Conservation (phyloP, 1,139 yeast genomes). For the Hansenula lynferdii region DNA sequence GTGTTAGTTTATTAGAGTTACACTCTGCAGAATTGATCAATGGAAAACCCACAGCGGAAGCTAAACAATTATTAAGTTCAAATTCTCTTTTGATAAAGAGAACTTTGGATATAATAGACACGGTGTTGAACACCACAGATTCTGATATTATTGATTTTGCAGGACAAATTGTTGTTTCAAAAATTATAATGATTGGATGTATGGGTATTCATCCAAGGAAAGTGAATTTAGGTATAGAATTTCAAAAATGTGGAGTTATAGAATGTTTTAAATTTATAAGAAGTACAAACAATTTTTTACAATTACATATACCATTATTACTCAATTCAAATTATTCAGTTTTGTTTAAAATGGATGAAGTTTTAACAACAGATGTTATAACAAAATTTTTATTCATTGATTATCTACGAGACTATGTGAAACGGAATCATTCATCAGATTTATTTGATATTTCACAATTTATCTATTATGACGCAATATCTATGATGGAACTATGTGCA, state of each 20-base stretch:
- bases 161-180: background rate
- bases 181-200: background rate
- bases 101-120: too few species aligned
- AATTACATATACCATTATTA: background rate
- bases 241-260: background rate
- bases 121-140: too few species aligned
- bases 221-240: background rate
- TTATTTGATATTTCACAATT: background rate
- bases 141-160: background rate
- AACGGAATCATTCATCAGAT: background rate
- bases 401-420: background rate
- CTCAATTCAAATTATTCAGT: conserved; percentile 9
- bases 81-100: too few species aligned
- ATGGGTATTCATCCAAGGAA: background rate
- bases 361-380: too few species aligned
- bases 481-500: background rate
- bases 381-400: background rate
- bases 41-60: background rate
- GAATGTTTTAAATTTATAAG: background rate
- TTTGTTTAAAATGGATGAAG: conserved; percentile 8
- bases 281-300: background rate
- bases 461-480: background rate
- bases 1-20: background rate
- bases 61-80: too few species aligned
- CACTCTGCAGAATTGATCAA: background rate